These are phyloP conservation scores for Pseudocohnilembus persalinus DNA, from an alignment of 169 alveolate genomes.

Conservation along the genomic window DNA sequence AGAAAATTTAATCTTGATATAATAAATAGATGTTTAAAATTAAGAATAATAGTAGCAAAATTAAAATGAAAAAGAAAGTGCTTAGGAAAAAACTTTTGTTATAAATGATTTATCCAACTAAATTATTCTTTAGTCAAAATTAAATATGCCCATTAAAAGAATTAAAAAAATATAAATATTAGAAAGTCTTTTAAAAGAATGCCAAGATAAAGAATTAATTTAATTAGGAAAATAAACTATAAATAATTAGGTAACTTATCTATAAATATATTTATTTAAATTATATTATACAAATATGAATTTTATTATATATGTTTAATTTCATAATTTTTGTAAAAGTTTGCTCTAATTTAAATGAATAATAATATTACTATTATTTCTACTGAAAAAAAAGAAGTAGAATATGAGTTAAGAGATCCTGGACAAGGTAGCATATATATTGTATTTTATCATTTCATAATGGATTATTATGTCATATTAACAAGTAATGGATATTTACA, in stretches of 20 bases:
- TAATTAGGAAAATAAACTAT: not conserved
- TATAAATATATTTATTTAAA: too few relatives aligned
- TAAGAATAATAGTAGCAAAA: not conserved
- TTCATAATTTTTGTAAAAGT: not conserved
- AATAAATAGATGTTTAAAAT: not conserved
- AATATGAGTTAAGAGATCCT: conserved; percentile 2
- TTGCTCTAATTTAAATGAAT: not conserved
- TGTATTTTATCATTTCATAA: not conserved
- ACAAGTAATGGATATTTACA: conserved; percentile 17
- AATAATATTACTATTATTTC: conserved; percentile 1
- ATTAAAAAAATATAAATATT: too few relatives aligned
- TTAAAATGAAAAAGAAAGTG: not conserved
- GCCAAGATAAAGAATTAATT: not conserved
- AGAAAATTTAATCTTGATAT: too few relatives aligned
- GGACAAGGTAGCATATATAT: conserved; percentile 13
- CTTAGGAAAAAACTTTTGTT: not conserved
- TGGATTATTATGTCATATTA: conserved; percentile 7
- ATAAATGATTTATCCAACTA: not conserved
- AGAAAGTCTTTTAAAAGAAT: not conserved
- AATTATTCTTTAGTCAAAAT: not conserved
- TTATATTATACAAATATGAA: too few relatives aligned
- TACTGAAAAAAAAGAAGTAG: not conserved
- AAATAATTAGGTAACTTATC: not conserved
- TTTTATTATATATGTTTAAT: too few relatives aligned
- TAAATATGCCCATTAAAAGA: not conserved